Evolutionary conservation across 208 protist species (phyloP).

Genomic region (Acanthamoeba lenticulata): DNA sequence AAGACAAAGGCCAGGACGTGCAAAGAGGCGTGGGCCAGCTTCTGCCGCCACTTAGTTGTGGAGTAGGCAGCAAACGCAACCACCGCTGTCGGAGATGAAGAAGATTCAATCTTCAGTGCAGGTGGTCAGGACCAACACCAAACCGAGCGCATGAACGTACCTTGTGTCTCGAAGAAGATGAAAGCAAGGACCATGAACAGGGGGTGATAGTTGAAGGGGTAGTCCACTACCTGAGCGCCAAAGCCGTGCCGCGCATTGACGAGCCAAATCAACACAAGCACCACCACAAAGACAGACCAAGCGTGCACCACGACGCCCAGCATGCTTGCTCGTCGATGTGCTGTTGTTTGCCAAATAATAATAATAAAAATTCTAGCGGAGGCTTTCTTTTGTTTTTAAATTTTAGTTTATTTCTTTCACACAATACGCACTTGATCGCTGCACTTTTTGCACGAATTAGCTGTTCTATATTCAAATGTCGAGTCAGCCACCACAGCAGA

Average conservation of each 20-base stretch:
- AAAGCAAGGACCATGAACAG: constrained; percentile 4
- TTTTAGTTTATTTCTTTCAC: neutral
- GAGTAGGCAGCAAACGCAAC: neutral
- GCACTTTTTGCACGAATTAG: neutral
- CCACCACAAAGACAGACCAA: neutral
- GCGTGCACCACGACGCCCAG: neutral
- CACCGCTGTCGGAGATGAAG: neutral
- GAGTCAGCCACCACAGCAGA: neutral
- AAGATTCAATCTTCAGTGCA: neutral
- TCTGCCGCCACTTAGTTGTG: neutral
- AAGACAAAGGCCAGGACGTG: neutral
- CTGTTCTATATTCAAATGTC: neutral
- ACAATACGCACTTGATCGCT: too few species aligned
- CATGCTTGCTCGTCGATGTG: neutral
- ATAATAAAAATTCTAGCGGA: neutral
- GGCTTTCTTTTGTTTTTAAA: neutral
- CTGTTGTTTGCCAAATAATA: neutral
- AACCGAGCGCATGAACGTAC: too few species aligned
- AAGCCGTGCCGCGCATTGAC: neutral
- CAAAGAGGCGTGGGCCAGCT: neutral
- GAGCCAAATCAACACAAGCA: neutral
- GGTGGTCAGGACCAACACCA: too few species aligned
- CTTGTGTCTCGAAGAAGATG: constrained; percentile 7
- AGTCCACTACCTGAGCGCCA: neutral
- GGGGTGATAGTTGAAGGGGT: constrained; percentile 43